Evolutionary conservation across 1,284 basidiomycete genomes (phyloP), one percentile per base, ranked within the genome.

Genomic region (Dichomitus squalens): DNA sequence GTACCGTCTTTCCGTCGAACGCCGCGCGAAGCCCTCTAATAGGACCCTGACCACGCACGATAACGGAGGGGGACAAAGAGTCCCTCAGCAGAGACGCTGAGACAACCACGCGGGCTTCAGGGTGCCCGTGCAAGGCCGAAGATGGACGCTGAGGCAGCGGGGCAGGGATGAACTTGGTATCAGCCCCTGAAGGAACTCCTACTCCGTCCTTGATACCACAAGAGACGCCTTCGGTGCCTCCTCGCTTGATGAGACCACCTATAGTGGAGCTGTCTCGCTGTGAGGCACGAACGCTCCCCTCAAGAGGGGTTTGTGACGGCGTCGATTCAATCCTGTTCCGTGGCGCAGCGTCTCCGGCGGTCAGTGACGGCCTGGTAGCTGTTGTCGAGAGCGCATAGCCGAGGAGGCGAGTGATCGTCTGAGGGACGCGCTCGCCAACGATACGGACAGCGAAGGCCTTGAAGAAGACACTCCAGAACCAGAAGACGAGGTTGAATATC

Each of bases 401-500:
- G 16, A 63, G 34, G 8, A 63, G 21, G 14, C 56, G 49, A 4
- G 61, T 54, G 14, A 63, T 49, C 11, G 52, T 48, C 7, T 56
- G 56, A 11, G 61, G 47, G 3, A 49, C 25, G 3, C 39, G 36
- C 49, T 58, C 56, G 31, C 61, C 61, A 1, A 60, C 23, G 12
- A 63, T 11, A 18, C 61, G 61, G 7, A 38, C 40, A 1, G 50
- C 31, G 35, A 63, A 21, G 23, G 56, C 31, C 40, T 39, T 55
- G 11, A 52, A 39, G 34, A 64, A 61, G 12, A 44, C 49, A 18
- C 47, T 57, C 62, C 62, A 64, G 41, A 64, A 61, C 62, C 62
- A 64, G 50, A 59, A 48, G 18, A 61, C 34, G 29, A 64, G 34
- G 55, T 64, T 61, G n/a, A 61, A 39, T 7, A 64, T 12, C 40